phyloP scores from a whole-genome alignment of 164 flowering plant species.

The Aristolochia fimbriata region DNA sequence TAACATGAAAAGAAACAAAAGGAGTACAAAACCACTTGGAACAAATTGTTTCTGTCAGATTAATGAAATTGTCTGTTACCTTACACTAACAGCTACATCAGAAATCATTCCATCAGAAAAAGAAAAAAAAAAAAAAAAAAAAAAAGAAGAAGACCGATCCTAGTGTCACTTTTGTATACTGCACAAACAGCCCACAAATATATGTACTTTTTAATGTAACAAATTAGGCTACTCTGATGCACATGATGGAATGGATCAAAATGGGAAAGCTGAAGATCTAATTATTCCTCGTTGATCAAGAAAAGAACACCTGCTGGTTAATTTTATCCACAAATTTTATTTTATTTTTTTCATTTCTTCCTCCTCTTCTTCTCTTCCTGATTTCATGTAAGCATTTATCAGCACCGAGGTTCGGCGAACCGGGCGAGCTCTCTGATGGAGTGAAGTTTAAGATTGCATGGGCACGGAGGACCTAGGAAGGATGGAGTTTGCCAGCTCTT shows the following conservation, averaged over 20 bases:
- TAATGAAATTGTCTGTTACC: no score
- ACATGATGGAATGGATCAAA: background rate
- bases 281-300: background rate
- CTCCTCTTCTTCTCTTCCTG: no score
- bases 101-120: no score
- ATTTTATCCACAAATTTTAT: no score
- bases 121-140: no score
- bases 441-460: conserved; percentile 5
- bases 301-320: background rate
- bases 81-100: no score
- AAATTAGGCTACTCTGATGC: background rate
- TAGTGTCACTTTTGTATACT: background rate
- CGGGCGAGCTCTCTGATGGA: no score
- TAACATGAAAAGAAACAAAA: background rate
- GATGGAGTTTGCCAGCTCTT: conserved; percentile 66
- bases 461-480: conserved; percentile 23
- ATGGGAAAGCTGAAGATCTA: background rate
- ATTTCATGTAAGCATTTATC: no score
- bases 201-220: background rate
- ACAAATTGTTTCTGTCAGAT: no score
- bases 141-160: no score
- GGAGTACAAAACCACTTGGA: background rate
- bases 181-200: conserved; percentile 1
- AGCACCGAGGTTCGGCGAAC: no score
- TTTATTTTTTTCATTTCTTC: no score